Evolutionary conservation across 1,139 yeast species (phyloP).

Genomic region (Nematodospora anomalae): DNA sequence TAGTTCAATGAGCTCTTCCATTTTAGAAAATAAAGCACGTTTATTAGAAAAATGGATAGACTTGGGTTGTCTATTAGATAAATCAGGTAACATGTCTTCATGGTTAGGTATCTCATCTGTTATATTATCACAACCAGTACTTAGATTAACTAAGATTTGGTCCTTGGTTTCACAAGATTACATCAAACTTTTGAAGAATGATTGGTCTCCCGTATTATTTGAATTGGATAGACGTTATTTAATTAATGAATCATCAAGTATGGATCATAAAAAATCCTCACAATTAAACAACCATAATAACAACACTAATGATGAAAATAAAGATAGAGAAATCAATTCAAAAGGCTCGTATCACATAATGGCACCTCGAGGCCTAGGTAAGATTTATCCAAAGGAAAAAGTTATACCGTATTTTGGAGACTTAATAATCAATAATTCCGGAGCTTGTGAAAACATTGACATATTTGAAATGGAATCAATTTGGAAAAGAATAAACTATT

Average conservation of each 20-base stretch:
- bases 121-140: conserved; percentile 77
- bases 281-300: conserved; percentile 17
- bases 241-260: conserved; percentile 31
- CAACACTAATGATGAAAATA: conserved; percentile 9
- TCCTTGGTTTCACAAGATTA: conserved; percentile 61
- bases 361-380: conserved; percentile 89
- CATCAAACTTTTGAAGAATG: conserved; percentile 65
- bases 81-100: conserved; percentile 88
- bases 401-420: conserved; percentile 95
- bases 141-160: conserved; percentile 79
- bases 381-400: conserved; percentile 68
- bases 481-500: conserved; percentile 67
- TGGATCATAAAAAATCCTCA: conserved; percentile 10
- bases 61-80: conserved; percentile 75
- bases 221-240: conserved; percentile 80
- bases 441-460: conserved; percentile 27
- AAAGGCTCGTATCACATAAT: conserved; percentile 65
- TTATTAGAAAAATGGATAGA: conserved; percentile 83
- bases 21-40: conserved; percentile 56
- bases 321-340: conserved; percentile 17
- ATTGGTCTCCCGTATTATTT: conserved; percentile 93
- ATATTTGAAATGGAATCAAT: conserved; percentile 63
- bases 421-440: conserved; percentile 41
- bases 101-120: conserved; percentile 92
- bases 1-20: conserved; percentile 18